Evolutionary conservation across 2,329 filamentous ascomycete species (phyloP), one percentile per base, ranked within the genome.

Genomic region (Escovopsis sp.): DNA sequence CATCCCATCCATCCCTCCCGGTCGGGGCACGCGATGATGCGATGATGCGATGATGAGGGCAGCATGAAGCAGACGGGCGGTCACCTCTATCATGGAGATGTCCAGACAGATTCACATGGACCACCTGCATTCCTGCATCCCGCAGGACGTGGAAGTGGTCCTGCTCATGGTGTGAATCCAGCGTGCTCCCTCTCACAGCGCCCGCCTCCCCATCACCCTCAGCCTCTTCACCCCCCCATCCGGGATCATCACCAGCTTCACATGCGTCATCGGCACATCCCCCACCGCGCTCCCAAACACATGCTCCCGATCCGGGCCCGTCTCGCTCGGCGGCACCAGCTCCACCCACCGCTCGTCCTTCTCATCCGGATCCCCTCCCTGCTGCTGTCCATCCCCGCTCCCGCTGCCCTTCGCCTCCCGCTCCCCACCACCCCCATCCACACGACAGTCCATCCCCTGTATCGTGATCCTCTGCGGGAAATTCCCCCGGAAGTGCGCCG

Each of bases 221-320:
- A 94, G 70, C 43, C 87, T 67, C 72, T 93, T 94, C 3, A 94
- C 81, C 17, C 88, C 87, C 25, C 88, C 87, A 56, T 96, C 87
- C 0, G 88, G 88, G 46, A 94, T 84, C 53, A 94, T 90, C 25
- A 84, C 81, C 53, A 96, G 65, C 68, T 93, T 94, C 16, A 87
- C 76, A 59, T 90, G 86, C 11, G 80, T 85, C 49, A 84, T 81
- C 3, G 65, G 60, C 51, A 64, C 67, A 27, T 73, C 72, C 45
- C 66, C 61, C 14, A 73, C 62, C 38, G 65, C 48, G 36, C 62
- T 68, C 23, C 58, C 61, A 51, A 79, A 82, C 42, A 70, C 67
- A 52, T 85, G 79, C 60, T 86, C 80, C 47, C 65, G 63, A 52
- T 88, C 81, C 14, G 82, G 76, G 2, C 76, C 75, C 39, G 75